These are phyloP conservation scores for Porogramme epimiltina DNA, from an alignment of 1,284 basidiomycete genomes.

Conservation along the genomic window DNA sequence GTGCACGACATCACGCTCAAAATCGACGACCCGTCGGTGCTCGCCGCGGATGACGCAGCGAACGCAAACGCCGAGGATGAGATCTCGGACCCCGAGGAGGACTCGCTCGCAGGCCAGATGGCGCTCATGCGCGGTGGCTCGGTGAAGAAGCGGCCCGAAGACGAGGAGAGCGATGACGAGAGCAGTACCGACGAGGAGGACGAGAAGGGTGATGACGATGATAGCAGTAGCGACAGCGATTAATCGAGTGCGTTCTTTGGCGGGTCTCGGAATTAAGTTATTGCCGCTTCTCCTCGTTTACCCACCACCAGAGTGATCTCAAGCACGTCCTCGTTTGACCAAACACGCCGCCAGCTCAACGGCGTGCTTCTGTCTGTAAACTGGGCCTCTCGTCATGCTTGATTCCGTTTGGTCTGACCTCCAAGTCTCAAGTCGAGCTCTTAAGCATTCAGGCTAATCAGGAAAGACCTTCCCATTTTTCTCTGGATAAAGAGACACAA, in stretches of 20 bases:
- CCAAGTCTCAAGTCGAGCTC: no score
- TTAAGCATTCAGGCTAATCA: no score
- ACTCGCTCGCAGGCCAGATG: slow-evolving; percentile 97
- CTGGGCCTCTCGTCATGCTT: no score
- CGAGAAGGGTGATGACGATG: slow-evolving; percentile 42
- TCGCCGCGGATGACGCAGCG: slow-evolving; percentile 56
- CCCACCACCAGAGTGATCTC: no score
- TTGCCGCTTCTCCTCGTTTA: neutral
- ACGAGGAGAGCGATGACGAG: slow-evolving; percentile 47
- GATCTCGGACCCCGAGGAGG: slow-evolving; percentile 96
- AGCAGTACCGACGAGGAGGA: slow-evolving; percentile 52
- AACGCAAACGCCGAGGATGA: slow-evolving; percentile 72
- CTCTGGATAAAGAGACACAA: no score
- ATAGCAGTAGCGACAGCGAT: slow-evolving; percentile 36
- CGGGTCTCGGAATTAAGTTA: slow-evolving; percentile 11
- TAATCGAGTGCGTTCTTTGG: slow-evolving; percentile 10
- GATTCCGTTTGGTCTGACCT: no score
- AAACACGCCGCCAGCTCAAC: no score
- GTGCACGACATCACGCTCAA: slow-evolving; percentile 76
- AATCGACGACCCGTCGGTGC: slow-evolving; percentile 72
- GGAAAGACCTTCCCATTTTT: no score
- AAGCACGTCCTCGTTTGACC: no score
- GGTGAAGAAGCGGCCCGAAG: slow-evolving; percentile 64
- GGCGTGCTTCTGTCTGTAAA: no score
- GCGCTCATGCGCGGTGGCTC: slow-evolving; percentile 91